Conservation (phyloP, 768 basidiomycete species). For the Leucocoprinus birnbaumii region DNA sequence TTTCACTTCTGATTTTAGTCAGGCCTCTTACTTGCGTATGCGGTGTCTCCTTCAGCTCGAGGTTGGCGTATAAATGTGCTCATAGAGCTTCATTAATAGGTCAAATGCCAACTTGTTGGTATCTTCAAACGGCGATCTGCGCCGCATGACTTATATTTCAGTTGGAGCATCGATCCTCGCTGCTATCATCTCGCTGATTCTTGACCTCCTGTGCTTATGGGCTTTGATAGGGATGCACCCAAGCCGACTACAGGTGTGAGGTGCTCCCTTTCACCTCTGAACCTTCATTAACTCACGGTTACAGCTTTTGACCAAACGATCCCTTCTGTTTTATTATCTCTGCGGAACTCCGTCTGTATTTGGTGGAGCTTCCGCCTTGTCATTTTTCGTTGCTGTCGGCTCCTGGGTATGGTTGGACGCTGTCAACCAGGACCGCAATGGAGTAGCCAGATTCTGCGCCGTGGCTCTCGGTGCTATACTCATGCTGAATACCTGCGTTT, state of each 20-base stretch:
- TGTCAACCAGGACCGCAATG: conserved; percentile 1
- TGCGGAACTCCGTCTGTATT: conserved; percentile 15
- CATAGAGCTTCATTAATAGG: neutral
- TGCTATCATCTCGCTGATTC: conserved; percentile 6
- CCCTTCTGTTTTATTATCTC: conserved; percentile 12
- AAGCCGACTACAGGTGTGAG: conserved; percentile 4
- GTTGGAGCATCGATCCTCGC: conserved; percentile 7
- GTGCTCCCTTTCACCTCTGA: neutral
- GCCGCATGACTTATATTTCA: conserved; percentile 8
- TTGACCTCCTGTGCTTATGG: conserved; percentile 12
- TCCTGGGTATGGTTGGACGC: conserved; percentile 13
- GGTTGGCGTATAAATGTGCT: too few species aligned
- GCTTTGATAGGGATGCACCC: conserved; percentile 6
- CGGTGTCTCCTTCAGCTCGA: too few species aligned
- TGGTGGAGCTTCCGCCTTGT: conserved; percentile 12
- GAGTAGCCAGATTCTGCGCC: neutral
- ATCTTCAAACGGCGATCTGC: conserved; percentile 3
- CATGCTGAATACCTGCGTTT: conserved; percentile 1
- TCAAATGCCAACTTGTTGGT: conserved; percentile 8
- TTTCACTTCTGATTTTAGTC: neutral
- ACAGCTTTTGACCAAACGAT: conserved; percentile 6
- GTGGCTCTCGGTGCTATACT: neutral
- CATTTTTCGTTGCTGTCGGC: conserved; percentile 13
- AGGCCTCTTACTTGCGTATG: conserved; percentile 11
- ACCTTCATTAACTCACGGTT: neutral